Conservation (phyloP, 495 filamentous ascomycete genomes). For the Xylaria venustula region DNA sequence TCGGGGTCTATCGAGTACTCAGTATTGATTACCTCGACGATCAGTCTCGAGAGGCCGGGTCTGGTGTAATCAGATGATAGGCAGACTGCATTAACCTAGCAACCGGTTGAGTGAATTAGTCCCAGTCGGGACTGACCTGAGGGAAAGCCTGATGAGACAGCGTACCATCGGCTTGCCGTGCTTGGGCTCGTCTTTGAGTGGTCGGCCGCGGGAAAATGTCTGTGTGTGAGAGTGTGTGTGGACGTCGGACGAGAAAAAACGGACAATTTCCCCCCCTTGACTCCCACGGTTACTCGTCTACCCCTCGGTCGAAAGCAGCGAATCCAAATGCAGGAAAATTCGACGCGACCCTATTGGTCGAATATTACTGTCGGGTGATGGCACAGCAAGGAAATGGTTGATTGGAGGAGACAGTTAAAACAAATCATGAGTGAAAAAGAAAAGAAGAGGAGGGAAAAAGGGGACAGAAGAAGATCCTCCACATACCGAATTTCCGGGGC, state of each 20-base stretch:
- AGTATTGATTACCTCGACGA: background rate
- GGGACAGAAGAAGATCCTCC: conserved; percentile 1
- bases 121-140: conserved; percentile 13
- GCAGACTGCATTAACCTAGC: conserved; percentile 10
- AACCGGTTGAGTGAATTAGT: conserved; percentile 11
- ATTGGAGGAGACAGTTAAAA: background rate
- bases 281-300: conserved; percentile 3
- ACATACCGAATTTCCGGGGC: conserved; percentile 7
- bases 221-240: background rate
- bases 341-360: conserved; percentile 8
- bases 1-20: background rate
- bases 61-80: conserved; percentile 17
- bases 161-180: conserved; percentile 13
- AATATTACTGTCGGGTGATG: conserved; percentile 10
- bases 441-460: background rate
- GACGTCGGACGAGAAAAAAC: background rate
- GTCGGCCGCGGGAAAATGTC: background rate
- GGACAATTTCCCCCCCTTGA: background rate
- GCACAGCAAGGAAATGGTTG: conserved; percentile 11
- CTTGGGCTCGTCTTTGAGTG: conserved; percentile 2
- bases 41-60: conserved; percentile 9
- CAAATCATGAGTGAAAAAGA: background rate
- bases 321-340: conserved; percentile 12
- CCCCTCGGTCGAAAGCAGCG: conserved; percentile 10
- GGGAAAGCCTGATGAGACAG: conserved; percentile 9